Conservation (phyloP, 73 alveolate species). For the Symbiodinium natans region DNA sequence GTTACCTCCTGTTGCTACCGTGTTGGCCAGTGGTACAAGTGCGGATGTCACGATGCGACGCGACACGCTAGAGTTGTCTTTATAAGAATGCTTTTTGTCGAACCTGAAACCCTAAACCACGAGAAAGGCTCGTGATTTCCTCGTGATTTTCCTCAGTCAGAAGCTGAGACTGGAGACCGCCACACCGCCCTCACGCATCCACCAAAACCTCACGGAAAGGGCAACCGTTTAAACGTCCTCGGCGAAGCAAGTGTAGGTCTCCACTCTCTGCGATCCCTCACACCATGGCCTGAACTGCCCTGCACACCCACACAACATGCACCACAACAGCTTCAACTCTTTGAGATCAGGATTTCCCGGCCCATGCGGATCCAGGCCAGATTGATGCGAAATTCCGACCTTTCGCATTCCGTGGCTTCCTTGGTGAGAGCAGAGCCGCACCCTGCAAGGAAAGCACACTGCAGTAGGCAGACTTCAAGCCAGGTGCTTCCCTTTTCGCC, state of each 20-base stretch:
- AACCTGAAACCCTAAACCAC: not conserved
- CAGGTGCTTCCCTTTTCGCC: not conserved
- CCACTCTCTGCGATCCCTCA: not conserved
- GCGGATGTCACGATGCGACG: not conserved
- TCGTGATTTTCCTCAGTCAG: no score
- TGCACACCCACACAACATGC: not conserved
- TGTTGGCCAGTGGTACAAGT: not conserved
- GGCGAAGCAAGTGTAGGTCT: no score
- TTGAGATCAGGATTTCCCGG: no score
- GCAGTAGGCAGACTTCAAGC: not conserved
- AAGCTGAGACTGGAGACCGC: no score
- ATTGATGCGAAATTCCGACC: not conserved
- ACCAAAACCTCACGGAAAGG: no score
- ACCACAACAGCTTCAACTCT: not conserved
- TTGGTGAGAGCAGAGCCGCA: not conserved
- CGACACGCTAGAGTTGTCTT: not conserved
- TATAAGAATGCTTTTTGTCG: not conserved
- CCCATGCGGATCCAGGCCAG: not conserved
- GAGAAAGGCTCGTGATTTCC: not conserved
- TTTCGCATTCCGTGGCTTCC: not conserved
- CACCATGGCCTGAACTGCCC: not conserved
- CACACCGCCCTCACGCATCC: no score
- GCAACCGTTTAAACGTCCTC: no score
- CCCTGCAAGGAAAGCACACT: not conserved
- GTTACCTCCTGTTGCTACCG: not conserved